Conservation (phyloP, 2,329 filamentous ascomycete genomes). For the Zasmidium angulare region DNA sequence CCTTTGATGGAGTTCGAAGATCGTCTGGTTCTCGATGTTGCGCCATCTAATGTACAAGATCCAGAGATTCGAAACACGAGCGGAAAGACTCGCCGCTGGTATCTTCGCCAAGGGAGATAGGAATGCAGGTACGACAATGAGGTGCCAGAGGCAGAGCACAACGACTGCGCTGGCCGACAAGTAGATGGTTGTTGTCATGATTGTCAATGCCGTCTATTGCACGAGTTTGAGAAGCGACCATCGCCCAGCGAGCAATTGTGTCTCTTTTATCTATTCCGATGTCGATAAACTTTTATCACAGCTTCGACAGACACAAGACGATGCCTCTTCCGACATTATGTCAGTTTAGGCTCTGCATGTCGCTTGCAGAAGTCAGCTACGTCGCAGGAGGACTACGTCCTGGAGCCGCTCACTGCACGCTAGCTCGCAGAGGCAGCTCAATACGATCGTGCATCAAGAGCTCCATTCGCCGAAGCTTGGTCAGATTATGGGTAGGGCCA, state of each 20-base stretch:
- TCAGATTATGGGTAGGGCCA: too few species aligned
- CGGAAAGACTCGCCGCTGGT: not conserved
- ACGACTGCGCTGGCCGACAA: not conserved
- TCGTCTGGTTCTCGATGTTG: constrained; percentile 1
- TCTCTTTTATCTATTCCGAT: too few species aligned
- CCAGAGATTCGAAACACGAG: not conserved
- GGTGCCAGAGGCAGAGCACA: not conserved
- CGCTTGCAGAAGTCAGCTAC: too few species aligned
- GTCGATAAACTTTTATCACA: too few species aligned
- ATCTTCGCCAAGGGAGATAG: not conserved
- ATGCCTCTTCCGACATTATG: too few species aligned
- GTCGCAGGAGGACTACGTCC: too few species aligned
- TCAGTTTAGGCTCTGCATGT: too few species aligned
- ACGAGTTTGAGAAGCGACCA: too few species aligned
- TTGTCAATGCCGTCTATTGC: not conserved
- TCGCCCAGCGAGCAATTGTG: too few species aligned
- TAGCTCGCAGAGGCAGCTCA: not conserved
- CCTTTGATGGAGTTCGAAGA: constrained; percentile 43
- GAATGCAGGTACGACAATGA: not conserved
- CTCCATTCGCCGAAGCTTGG: not conserved
- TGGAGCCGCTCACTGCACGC: not conserved
- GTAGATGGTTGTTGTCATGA: not conserved
- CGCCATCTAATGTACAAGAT: constrained; percentile 2
- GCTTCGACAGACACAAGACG: too few species aligned
- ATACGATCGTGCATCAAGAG: not conserved